A percentile compares a stretch with the other conserved stretches of the same genome.
phyloP scores from a whole-genome alignment of 1,139 yeast genomes.

The Waltiozyma sp. region DNA sequence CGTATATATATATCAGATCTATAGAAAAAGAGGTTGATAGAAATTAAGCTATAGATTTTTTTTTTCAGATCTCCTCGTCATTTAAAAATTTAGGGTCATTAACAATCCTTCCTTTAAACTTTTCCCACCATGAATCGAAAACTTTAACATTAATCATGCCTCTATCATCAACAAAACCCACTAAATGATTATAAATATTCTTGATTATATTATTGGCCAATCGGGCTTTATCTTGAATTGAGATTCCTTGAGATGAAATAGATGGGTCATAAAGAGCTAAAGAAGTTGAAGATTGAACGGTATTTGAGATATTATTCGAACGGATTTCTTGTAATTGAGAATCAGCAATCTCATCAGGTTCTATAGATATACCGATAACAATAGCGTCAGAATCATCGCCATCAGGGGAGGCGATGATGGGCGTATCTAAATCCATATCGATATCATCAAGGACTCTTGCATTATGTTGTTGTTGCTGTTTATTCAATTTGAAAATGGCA shows the following conservation, averaged over 20 bases:
- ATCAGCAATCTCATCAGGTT: conserved; percentile 55
- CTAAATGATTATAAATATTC: conserved; percentile 81
- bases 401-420: conserved; percentile 16
- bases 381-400: conserved; percentile 18
- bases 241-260: conserved; percentile 13
- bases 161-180: conserved; percentile 67
- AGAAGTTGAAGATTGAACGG: not conserved
- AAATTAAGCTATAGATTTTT: too few species aligned
- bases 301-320: conserved; percentile 17
- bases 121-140: conserved; percentile 95
- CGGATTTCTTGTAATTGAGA: conserved; percentile 31
- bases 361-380: conserved; percentile 81
- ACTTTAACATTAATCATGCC: conserved; percentile 83
- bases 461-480: conserved; percentile 14
- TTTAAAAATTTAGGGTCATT: conserved; percentile 79
- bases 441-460: conserved; percentile 25
- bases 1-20: too few species aligned
- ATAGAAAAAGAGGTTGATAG: too few species aligned
- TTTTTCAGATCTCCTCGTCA: conserved; percentile 14
- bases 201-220: conserved; percentile 82
- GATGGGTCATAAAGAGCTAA: not conserved
- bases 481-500: conserved; percentile 78
- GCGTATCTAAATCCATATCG: conserved; percentile 28
- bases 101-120: conserved; percentile 62
- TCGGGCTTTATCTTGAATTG: conserved; percentile 22